Evolutionary conservation across 2,329 filamentous ascomycete species (phyloP).

Genomic region (Microcyclosporella mali): DNA sequence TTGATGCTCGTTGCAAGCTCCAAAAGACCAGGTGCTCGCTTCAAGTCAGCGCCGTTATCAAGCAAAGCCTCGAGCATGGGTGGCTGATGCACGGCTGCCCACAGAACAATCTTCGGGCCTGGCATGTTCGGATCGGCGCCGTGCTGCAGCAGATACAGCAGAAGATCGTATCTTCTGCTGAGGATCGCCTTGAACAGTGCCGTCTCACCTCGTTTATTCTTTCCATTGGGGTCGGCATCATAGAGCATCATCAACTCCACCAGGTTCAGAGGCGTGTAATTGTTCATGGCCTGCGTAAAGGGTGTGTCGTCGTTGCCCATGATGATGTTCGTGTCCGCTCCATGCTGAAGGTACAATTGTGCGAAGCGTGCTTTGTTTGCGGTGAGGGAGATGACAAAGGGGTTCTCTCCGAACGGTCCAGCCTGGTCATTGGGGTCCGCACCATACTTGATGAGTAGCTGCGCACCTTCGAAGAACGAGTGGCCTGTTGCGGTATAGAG

Average conservation of each 20-base stretch:
- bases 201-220: constrained; percentile 58
- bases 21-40: constrained; percentile 58
- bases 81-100: constrained; percentile 57
- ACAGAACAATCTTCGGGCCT: constrained; percentile 50
- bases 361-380: constrained; percentile 52
- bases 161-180: constrained; percentile 51
- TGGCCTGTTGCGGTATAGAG: constrained; percentile 46
- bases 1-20: constrained; percentile 60
- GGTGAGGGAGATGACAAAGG: constrained; percentile 47
- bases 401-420: constrained; percentile 49
- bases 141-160: constrained; percentile 50
- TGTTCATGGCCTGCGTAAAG: constrained; percentile 55
- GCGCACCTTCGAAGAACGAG: constrained; percentile 52
- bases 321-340: constrained; percentile 49
- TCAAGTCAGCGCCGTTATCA: constrained; percentile 49
- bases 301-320: constrained; percentile 55
- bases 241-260: constrained; percentile 56
- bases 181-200: constrained; percentile 58
- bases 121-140: constrained; percentile 63
- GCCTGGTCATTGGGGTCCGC: constrained; percentile 51
- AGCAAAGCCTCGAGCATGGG: constrained; percentile 53
- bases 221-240: constrained; percentile 51
- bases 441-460: constrained; percentile 58
- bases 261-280: constrained; percentile 49
- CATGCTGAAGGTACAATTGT: constrained; percentile 56